Conservation (phyloP, 768 basidiomycete species). For the Mycena chlorophos region DNA sequence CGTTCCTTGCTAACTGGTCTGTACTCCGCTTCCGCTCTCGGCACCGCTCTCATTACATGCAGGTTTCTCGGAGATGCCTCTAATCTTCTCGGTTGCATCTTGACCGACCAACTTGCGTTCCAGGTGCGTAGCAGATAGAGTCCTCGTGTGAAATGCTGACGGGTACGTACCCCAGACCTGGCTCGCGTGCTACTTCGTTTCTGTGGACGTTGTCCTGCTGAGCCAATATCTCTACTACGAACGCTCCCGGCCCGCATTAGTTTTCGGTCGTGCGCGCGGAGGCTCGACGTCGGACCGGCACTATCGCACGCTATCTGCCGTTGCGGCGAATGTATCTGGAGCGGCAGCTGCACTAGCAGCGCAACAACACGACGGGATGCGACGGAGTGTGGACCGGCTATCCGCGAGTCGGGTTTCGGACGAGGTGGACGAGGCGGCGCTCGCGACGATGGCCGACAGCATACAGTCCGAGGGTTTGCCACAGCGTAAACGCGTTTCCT, state of each 20-base stretch:
- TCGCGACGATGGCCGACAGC: constrained; percentile 66
- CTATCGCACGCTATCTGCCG: constrained; percentile 68
- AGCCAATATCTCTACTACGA: constrained; percentile 82
- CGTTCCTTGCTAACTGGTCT: constrained; percentile 95
- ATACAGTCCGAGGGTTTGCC: constrained; percentile 72
- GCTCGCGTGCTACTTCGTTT: constrained; percentile 89
- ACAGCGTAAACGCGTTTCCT: constrained; percentile 58
- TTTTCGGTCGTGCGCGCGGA: constrained; percentile 40
- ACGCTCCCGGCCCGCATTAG: constrained; percentile 33
- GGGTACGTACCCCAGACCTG: constrained; percentile 88
- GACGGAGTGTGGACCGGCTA: constrained; percentile 11
- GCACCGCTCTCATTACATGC: constrained; percentile 43
- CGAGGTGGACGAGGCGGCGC: constrained; percentile 52
- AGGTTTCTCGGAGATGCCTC: constrained; percentile 71
- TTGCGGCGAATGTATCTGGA: constrained; percentile 69
- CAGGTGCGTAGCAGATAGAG: constrained; percentile 56
- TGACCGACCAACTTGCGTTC: constrained; percentile 93
- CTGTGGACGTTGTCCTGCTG: constrained; percentile 75
- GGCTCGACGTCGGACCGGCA: constrained; percentile 47
- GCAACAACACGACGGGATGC: constrained; percentile 52
- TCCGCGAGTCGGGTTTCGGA: constrained; percentile 23
- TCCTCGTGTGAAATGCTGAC: constrained; percentile 62
- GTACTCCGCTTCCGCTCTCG: too few species aligned
- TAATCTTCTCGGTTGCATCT: constrained; percentile 86
- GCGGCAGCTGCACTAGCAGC: constrained; percentile 68